Conservation (phyloP, 2,329 filamentous ascomycete species). For the Penicillium sp. region DNA sequence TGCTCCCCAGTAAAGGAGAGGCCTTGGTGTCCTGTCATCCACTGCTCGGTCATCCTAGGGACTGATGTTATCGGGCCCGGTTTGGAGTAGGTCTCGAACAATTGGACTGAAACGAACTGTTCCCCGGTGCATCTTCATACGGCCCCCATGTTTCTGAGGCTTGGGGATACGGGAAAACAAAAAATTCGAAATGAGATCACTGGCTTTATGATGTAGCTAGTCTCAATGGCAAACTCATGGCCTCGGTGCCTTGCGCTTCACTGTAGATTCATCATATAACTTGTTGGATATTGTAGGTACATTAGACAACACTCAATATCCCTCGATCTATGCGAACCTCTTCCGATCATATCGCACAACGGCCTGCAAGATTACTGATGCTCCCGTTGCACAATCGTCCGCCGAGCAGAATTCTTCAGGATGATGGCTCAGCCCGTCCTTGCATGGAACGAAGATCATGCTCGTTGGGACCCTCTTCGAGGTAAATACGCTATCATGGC, state of each 20-base stretch:
- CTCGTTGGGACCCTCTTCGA: constrained; percentile 56
- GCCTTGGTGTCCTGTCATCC: constrained; percentile 28
- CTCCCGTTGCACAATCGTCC: constrained; percentile 56
- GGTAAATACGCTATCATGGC: constrained; percentile 61
- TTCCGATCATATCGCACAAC: constrained; percentile 34
- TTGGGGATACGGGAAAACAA: constrained; percentile 25
- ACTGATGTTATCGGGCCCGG: constrained; percentile 22
- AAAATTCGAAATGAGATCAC: constrained; percentile 25
- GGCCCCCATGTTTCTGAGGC: constrained; percentile 16
- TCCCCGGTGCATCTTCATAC: constrained; percentile 18
- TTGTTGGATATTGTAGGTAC: background rate
- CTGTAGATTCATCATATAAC: background rate
- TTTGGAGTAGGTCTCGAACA: constrained; percentile 27
- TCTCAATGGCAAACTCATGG: constrained; percentile 32
- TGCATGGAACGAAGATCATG: constrained; percentile 64
- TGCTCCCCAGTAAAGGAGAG: constrained; percentile 54
- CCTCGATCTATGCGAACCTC: constrained; percentile 37
- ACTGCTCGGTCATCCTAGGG: constrained; percentile 32
- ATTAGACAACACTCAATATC: background rate
- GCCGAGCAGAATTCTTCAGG: constrained; percentile 58
- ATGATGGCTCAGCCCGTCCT: constrained; percentile 59
- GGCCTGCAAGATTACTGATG: constrained; percentile 39
- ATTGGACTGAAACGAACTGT: constrained; percentile 24
- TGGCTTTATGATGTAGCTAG: constrained; percentile 29
- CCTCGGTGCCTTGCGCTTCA: constrained; percentile 7